These are phyloP conservation scores for Paecilomyces sp. DNA, from an alignment of 2,329 filamentous ascomycete genomes.

Conservation along the genomic window DNA sequence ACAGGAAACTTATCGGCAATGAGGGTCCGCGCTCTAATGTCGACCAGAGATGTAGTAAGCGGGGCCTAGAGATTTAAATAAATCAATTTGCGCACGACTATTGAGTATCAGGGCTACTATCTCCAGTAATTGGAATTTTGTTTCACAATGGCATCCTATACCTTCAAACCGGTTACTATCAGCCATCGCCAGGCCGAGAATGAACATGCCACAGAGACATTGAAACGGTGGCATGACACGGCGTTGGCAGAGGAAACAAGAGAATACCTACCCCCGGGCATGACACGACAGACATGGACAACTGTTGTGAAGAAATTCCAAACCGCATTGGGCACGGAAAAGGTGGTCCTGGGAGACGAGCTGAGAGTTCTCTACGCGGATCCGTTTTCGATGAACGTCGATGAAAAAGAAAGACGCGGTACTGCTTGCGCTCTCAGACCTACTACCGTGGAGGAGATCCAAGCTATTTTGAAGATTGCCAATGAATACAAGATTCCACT, in stretches of 20 bases:
- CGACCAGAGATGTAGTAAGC: neutral
- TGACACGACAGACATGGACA: neutral
- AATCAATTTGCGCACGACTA: neutral
- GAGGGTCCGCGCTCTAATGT: neutral
- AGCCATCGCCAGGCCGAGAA: neutral
- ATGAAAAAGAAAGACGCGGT: neutral
- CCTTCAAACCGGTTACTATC: neutral
- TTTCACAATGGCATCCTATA: neutral
- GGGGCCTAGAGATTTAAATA: neutral
- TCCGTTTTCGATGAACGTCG: neutral
- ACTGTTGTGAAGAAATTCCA: neutral
- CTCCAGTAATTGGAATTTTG: neutral
- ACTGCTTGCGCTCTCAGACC: neutral
- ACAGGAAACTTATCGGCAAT: neutral
- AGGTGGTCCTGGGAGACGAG: neutral
- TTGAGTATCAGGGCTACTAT: neutral
- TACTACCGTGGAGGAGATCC: constrained; percentile 4
- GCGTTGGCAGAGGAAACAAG: neutral
- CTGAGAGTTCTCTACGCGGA: neutral
- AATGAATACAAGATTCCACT: constrained; percentile 11
- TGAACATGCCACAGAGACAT: neutral
- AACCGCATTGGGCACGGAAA: neutral
- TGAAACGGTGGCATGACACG: neutral
- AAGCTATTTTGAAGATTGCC: constrained; percentile 7
- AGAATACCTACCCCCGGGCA: neutral